Percentiles rank a stretch among this genome's conserved stretches.
Conservation (phyloP, 2,329 filamentous ascomycete species). For the Ceratocystis huliohia region DNA sequence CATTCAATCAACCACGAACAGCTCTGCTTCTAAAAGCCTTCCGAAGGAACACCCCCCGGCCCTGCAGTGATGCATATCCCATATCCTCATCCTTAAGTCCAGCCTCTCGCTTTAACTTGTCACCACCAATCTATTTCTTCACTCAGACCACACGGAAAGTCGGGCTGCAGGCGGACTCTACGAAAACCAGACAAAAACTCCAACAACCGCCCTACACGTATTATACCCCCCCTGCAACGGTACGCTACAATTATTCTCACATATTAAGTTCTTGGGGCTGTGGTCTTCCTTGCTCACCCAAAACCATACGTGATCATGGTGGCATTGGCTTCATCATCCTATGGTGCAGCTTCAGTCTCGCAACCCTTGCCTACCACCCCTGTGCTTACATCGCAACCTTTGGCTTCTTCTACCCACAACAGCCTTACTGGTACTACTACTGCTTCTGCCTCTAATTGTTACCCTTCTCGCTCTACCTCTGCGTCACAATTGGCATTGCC, state of each 20-base stretch:
- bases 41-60: conserved; percentile 4
- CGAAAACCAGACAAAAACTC: neutral
- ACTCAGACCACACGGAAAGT: conserved; percentile 1
- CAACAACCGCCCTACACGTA: neutral
- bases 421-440: neutral
- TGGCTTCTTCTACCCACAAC: neutral
- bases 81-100: conserved; percentile 14
- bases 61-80: conserved; percentile 14
- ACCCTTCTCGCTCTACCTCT: neutral
- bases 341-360: conserved; percentile 4
- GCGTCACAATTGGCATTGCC: neutral
- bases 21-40: neutral
- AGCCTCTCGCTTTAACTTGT: conserved; percentile 15
- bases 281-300: neutral
- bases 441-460: neutral
- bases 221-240: neutral
- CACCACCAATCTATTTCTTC: conserved; percentile 9
- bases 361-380: conserved; percentile 16
- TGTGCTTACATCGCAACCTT: conserved; percentile 10
- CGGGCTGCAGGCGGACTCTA: neutral
- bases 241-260: neutral
- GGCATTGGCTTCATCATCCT: conserved; percentile 4
- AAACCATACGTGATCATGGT: conserved; percentile 1
- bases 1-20: conserved; percentile 1
- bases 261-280: neutral